Evolutionary conservation across 768 basidiomycete species (phyloP), one percentile per base, ranked within the genome.

Genomic region (Candolleomyces aberdarensis): DNA sequence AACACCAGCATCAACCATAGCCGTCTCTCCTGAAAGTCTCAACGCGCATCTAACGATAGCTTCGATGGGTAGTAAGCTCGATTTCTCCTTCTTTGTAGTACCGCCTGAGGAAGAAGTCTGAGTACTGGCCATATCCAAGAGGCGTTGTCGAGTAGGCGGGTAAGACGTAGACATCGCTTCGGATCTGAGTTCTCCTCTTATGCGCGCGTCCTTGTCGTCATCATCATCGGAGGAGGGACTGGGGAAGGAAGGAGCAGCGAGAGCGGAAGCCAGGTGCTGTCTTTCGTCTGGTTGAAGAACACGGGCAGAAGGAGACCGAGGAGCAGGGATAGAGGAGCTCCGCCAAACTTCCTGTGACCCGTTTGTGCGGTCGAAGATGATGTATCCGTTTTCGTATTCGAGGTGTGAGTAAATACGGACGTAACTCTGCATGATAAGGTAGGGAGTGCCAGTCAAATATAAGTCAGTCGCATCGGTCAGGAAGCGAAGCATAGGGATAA

Each of bases 321-420:
- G 39, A 20, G 49, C 22, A 47, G 49, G 49, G 39, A 52, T 20
- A 57, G 60, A 61, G 58, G 15, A 51, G 19, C 39, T 60, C 29
- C 53, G 43, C 92, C 91, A 94, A 15, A 92, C 83, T 69, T 94
- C 92, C 64, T 87, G 87, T 63, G 73, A 66, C 10, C 80, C 78
- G 32, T 77, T 80, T 20, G 69, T 50, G 36, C 86, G 82, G 66
- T 92, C 87, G 68, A 91, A 89, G 52, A 92, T 74, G 52, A 92
- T 74, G 67, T 83, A 91, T 9, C 92, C 91, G 29, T 80, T 73
- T 15, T 77, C 84, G 63, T 91, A 94, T 71, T 93, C 92, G 64
- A 84, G 81, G 66, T 92, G 91, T 0, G 90, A 89, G 50, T 77
- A 81, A 8, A 67, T 63, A 39, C 80, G 80, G 32, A 88, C 82